Evolutionary conservation across 768 basidiomycete species (phyloP), one percentile per base, ranked within the genome.

Genomic region (Collybiopsis confluens): DNA sequence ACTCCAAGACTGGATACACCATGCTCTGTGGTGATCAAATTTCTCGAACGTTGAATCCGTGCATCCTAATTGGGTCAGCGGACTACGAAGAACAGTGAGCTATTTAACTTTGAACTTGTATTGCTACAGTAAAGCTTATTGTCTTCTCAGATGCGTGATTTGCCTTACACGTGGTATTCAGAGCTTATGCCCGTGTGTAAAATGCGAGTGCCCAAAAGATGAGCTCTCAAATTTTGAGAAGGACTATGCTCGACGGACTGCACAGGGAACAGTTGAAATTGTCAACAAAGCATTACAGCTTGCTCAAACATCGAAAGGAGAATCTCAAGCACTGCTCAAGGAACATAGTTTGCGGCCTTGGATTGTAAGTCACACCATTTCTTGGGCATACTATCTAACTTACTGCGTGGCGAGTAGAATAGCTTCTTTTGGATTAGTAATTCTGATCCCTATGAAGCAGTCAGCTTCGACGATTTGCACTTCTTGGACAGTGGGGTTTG

Each of bases 11-110:
- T 1, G 72, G 73, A 1, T 54, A 30, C 5, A 40, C 38, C 16
- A 46, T 60, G 21, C n/a, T 52, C 10, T 73, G 67, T 54, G 66
- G 65, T 8, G 63, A 73, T 56, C 54, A 1, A 60, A 68, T 55
- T n/a, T n/a, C n/a, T 36, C 35, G 35, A 8, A 8, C 8, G 8
- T 36, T 36, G 16, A 8, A 8, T 16, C 35, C 35, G 8, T 36
- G 35, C 35, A 36, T 36, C 35, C 8, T 36, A 8, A 36, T 36
- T 36, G 35, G 16, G 16, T 36, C 35, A 8, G 8, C 35, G 8
- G 35, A 36, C 35, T 36, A 36, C 16, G 35, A 36, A 36, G 35
- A 36, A 36, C 35, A 36, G 35, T 36, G 16, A 36, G 35, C 16
- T 36, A 8, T 36, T n/a, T n/a, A n/a, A n/a, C n/a, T 36, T 8